These are phyloP conservation scores for Penstemon davidsonii DNA, from an alignment of 257 asterid species.

Conservation along the genomic window DNA sequence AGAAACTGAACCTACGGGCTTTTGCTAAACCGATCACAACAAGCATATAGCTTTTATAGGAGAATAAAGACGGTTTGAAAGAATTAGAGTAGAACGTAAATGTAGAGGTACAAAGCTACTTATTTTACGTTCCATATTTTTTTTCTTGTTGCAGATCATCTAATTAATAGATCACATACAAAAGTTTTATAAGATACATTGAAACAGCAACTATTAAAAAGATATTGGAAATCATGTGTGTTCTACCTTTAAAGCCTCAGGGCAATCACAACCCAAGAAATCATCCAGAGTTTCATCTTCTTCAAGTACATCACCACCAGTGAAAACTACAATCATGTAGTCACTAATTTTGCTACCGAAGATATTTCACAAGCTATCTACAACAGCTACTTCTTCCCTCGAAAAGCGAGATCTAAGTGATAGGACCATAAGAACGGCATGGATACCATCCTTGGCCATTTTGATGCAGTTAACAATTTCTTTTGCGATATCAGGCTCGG, in stretches of 20 bases:
- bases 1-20: too few relatives aligned
- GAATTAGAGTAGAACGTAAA: too few relatives aligned
- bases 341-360: constrained; percentile 69
- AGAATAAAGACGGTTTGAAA: too few relatives aligned
- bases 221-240: too few relatives aligned
- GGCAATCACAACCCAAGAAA: constrained; percentile 50
- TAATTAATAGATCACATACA: too few relatives aligned
- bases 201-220: too few relatives aligned
- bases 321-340: constrained; percentile 74
- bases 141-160: too few relatives aligned
- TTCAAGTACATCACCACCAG: constrained; percentile 86
- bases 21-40: too few relatives aligned
- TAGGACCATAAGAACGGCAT: constrained; percentile 76
- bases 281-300: constrained; percentile 58
- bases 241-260: constrained; percentile 58
- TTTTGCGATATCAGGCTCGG: constrained; percentile 47
- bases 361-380: constrained; percentile 56
- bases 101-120: too few relatives aligned
- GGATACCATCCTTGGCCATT: constrained; percentile 93
- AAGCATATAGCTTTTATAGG: too few relatives aligned
- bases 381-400: constrained; percentile 70
- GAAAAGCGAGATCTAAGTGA: constrained; percentile 76
- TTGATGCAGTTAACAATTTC: constrained; percentile 78
- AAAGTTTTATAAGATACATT: too few relatives aligned
- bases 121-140: too few relatives aligned